These are phyloP conservation scores for Chaetomium strumarium DNA, from an alignment of 2,329 filamentous ascomycete genomes.

Conservation along the genomic window DNA sequence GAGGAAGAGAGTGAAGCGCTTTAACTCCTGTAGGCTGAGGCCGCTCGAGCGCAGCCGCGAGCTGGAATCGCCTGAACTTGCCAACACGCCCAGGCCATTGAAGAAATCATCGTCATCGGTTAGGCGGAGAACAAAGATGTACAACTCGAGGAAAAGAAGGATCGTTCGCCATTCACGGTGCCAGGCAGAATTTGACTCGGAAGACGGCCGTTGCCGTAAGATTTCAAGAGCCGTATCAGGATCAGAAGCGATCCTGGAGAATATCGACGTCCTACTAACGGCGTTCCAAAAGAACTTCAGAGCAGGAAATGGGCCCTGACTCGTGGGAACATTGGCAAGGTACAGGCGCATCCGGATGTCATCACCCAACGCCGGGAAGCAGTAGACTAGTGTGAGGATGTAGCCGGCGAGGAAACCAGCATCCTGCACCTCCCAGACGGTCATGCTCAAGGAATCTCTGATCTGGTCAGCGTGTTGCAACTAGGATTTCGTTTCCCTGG, in stretches of 20 bases:
- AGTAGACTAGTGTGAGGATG: constrained; percentile 75
- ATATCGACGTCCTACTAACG: constrained; percentile 40
- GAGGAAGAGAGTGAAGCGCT: constrained; percentile 70
- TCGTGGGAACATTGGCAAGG: constrained; percentile 57
- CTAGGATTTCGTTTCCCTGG: neutral
- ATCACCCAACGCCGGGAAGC: constrained; percentile 75
- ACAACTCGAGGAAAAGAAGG: constrained; percentile 87
- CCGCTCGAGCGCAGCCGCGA: constrained; percentile 57
- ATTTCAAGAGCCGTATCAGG: constrained; percentile 28
- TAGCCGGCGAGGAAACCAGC: constrained; percentile 78
- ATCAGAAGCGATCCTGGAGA: constrained; percentile 30
- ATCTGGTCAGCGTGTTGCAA: constrained; percentile 18
- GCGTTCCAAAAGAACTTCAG: constrained; percentile 81
- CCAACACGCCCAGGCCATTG: constrained; percentile 43
- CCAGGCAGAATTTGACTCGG: constrained; percentile 30
- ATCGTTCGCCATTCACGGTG: constrained; percentile 81
- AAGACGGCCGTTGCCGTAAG: constrained; percentile 21
- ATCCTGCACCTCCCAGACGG: constrained; percentile 43
- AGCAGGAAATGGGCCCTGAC: constrained; percentile 48
- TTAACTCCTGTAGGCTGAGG: constrained; percentile 65
- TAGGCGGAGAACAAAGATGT: constrained; percentile 84
- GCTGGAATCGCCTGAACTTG: constrained; percentile 35
- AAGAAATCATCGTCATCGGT: constrained; percentile 98
- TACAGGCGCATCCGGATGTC: constrained; percentile 95
- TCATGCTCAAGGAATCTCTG: constrained; percentile 27